phyloP scores from a whole-genome alignment of 129 eudicot species.

The Chrysanthemum seticuspe region DNA sequence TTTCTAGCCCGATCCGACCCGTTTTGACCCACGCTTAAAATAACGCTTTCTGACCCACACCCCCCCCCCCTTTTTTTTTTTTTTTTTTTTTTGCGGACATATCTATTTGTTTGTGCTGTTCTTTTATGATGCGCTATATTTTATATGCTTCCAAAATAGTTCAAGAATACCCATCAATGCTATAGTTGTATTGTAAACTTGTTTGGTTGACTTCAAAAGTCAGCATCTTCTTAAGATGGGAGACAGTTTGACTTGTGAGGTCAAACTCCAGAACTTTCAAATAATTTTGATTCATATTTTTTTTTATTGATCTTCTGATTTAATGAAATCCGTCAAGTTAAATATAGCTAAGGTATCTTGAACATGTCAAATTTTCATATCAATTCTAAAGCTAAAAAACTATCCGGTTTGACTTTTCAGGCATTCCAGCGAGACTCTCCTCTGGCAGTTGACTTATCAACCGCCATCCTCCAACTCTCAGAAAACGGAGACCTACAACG shows the following conservation, averaged over 20 bases:
- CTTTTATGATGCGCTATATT: too few relatives aligned
- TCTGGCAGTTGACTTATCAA: slow-evolving; percentile 65
- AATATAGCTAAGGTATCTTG: background rate
- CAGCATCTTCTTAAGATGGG: background rate
- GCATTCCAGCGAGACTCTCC: slow-evolving; percentile 80
- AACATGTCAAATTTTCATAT: background rate
- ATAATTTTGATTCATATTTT: background rate
- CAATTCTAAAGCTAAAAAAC: background rate
- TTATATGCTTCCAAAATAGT: too few relatives aligned
- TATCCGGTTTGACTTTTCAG: slow-evolving; percentile 31
- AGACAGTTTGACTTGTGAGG: slow-evolving; percentile 13
- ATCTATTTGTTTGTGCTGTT: too few relatives aligned
- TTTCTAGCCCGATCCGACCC: too few relatives aligned
- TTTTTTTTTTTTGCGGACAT: background rate
- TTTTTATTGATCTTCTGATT: background rate
- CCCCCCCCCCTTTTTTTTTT: too few relatives aligned
- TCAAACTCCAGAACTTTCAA: slow-evolving; percentile 16
- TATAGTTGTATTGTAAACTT: background rate
- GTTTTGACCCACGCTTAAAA: too few relatives aligned
- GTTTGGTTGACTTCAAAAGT: slow-evolving; percentile 14
- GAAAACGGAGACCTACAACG: slow-evolving; percentile 62
- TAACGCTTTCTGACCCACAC: too few relatives aligned
- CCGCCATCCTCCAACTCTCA: slow-evolving; percentile 62
- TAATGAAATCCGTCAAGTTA: background rate
- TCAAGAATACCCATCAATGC: background rate